Evolutionary conservation across 1,284 basidiomycete genomes (phyloP), one percentile per base, ranked within the genome.

Genomic region (Apiotrichum gracile): DNA sequence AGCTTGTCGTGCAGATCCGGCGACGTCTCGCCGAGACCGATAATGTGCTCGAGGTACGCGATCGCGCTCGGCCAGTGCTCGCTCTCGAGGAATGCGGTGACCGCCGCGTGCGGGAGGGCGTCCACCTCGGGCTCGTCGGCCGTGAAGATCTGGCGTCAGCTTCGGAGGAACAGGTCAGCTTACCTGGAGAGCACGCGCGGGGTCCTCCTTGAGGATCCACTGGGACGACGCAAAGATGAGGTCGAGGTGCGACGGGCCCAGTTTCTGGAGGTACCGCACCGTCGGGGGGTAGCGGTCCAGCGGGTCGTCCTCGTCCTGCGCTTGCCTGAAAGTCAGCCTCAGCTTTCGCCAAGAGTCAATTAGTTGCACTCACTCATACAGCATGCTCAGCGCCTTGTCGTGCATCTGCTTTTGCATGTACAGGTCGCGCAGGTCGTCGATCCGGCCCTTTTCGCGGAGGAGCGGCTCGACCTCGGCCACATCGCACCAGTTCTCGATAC

Each of bases 361-460:
- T 27, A 26, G 44, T 50, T 34, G 27, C n/a, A 76, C 85, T 67
- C 61, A 91, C 91, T 87, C 82, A 67, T 82, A 81, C 14, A 99
- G 79, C 40, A 97, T 79, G 21, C 81, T 78, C 54, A 98, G 76
- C 0, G 94, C 93, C 72, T 94, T 88, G 7, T 79, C 79, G 65
- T 98, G 96, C 90, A 94, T 93, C 75, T 88, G 87, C 78, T 93
- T 93, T 42, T 91, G 91, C 64, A 89, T 85, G 70, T 97, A 98
- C 35, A 98, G 76, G 69, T 90, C 88, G 44, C 91, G 85, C 47
- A 99, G 80, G 71, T 98, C 96, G 2, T 85, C 82, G 66, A 83
- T 88, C 84, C 92, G 93, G 81, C 88, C 85, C 29, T 87, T 82
- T 33, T 84, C 83, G 60, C 83, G 81, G 40, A 99, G 75, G 53